These are phyloP conservation scores for Scedosporium minutisporum DNA, from an alignment of 2,329 filamentous ascomycete genomes.

Conservation along the genomic window DNA sequence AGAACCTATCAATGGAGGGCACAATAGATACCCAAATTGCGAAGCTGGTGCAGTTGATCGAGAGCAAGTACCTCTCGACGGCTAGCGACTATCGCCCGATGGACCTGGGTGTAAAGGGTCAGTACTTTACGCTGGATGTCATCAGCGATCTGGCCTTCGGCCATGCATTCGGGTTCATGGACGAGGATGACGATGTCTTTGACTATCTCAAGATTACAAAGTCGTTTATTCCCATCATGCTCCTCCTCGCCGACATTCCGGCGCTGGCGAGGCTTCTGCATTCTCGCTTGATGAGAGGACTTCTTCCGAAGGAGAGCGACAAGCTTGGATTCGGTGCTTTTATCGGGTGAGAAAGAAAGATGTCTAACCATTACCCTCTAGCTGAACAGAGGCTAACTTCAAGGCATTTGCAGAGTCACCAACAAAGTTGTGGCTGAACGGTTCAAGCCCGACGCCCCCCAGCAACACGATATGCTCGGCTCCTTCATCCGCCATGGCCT, in stretches of 20 bases:
- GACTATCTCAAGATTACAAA: conserved; percentile 36
- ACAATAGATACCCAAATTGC: conserved; percentile 36
- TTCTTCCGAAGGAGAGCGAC: conserved; percentile 30
- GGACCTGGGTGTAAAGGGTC: conserved; percentile 37
- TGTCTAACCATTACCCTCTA: conserved; percentile 8
- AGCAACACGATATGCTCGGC: conserved; percentile 27
- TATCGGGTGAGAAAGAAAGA: conserved; percentile 15
- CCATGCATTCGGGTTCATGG: conserved; percentile 37
- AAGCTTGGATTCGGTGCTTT: conserved; percentile 28
- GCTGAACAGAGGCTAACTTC: background rate
- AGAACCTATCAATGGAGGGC: conserved; percentile 37
- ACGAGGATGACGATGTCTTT: conserved; percentile 36
- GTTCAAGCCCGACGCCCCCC: conserved; percentile 12
- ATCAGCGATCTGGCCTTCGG: conserved; percentile 45
- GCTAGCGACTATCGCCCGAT: conserved; percentile 27
- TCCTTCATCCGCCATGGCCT: conserved; percentile 31
- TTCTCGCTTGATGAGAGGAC: conserved; percentile 26
- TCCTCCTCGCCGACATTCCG: conserved; percentile 31
- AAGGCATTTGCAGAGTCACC: background rate
- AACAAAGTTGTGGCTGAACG: conserved; percentile 11
- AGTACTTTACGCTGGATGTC: conserved; percentile 47
- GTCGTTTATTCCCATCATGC: conserved; percentile 31
- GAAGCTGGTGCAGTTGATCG: conserved; percentile 37
- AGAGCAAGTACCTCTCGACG: conserved; percentile 32
- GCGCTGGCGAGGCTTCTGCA: conserved; percentile 30